Conservation (phyloP, 306 rosid genomes). For the Fagus sylvatica region DNA sequence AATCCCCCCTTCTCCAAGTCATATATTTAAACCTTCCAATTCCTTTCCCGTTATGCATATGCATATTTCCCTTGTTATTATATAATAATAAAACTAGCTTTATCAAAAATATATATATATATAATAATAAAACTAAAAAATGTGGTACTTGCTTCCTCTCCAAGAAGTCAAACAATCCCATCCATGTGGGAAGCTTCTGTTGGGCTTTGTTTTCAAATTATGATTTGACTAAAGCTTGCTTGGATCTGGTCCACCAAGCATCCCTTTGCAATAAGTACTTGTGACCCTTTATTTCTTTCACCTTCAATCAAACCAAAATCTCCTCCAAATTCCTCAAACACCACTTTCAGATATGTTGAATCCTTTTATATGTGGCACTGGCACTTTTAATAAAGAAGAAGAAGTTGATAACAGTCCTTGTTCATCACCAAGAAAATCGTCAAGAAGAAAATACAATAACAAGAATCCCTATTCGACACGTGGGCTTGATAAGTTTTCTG, state of each 20-base stretch:
- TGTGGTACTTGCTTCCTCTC: conserved; percentile 22
- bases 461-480: conserved; percentile 69
- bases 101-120: neutral
- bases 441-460: conserved; percentile 26
- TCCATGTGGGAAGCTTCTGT: conserved; percentile 55
- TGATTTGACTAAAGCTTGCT: conserved; percentile 39
- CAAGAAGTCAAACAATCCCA: conserved; percentile 44
- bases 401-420: conserved; percentile 32
- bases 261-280: neutral
- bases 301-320: conserved; percentile 18
- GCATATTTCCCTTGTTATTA: neutral
- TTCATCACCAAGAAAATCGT: conserved; percentile 52
- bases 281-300: neutral
- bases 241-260: conserved; percentile 42
- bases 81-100: neutral
- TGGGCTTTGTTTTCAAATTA: conserved; percentile 26
- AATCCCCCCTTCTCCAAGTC: conserved; percentile 31
- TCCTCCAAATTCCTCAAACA: conserved; percentile 3
- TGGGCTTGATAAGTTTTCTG: conserved; percentile 87
- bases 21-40: neutral
- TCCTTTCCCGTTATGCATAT: neutral
- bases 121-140: neutral
- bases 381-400: conserved; percentile 37
- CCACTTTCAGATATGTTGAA: conserved; percentile 40
- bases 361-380: conserved; percentile 45